These are phyloP conservation scores for Syncephalis plumigaleata DNA, from an alignment of 371 early-diverging fungal species.

Conservation along the genomic window DNA sequence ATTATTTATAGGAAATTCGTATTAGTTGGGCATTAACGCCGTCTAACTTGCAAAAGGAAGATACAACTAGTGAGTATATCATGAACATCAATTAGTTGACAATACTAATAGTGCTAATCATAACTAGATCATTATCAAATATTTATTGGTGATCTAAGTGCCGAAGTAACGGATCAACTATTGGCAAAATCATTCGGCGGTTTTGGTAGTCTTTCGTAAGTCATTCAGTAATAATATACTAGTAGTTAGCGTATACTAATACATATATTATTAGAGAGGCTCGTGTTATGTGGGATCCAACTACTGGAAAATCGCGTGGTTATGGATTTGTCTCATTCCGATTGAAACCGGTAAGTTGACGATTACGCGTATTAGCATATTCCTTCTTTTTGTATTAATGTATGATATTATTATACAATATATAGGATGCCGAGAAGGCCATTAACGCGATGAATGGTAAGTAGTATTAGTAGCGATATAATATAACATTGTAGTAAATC, in stretches of 20 bases:
- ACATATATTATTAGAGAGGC: constrained; percentile 38
- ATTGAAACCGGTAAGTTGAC: constrained; percentile 30
- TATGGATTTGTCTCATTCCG: constrained; percentile 72
- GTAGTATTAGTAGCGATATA: background rate
- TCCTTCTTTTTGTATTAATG: too few relatives aligned
- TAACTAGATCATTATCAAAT: constrained; percentile 49
- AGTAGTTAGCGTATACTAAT: too few relatives aligned
- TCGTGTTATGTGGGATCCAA: constrained; percentile 68
- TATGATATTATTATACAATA: too few relatives aligned
- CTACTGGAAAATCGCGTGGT: constrained; percentile 64
- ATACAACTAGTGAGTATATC: constrained; percentile 23
- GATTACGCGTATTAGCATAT: too few relatives aligned
- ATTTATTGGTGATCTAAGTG: constrained; percentile 67
- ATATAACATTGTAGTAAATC: background rate
- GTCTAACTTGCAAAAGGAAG: constrained; percentile 32
- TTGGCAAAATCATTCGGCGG: too few relatives aligned
- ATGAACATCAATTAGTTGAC: background rate
- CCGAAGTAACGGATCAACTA: constrained; percentile 55
- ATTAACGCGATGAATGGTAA: constrained; percentile 60
- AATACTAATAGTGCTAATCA: background rate
- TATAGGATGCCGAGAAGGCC: constrained; percentile 70
- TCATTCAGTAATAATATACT: constrained; percentile 32
- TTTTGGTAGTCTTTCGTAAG: too few relatives aligned
- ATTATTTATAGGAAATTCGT: constrained; percentile 42
- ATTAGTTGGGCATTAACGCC: constrained; percentile 72